Conservation (phyloP, 208 protist genomes). For the Acanthamoeba quina region DNA sequence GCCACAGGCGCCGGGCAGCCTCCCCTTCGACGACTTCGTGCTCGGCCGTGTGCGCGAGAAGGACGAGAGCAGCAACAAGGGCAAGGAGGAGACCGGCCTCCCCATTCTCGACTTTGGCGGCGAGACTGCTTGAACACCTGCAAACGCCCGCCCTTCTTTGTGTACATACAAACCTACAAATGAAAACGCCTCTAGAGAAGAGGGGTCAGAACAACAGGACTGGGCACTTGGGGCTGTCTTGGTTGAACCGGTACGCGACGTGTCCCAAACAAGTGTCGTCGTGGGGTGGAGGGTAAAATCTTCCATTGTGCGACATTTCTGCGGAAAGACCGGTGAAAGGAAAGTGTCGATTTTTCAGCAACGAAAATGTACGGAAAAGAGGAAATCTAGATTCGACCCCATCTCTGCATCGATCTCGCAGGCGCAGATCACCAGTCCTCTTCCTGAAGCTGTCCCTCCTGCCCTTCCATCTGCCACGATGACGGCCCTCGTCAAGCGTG, state of each 20-base stretch:
- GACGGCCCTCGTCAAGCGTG: conserved; percentile 28
- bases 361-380: neutral
- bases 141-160: neutral
- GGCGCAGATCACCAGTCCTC: neutral
- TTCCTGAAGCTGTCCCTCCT: neutral
- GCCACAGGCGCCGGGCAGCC: neutral
- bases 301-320: neutral
- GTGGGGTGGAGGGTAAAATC: neutral
- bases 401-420: neutral
- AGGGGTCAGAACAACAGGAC: neutral
- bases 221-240: neutral
- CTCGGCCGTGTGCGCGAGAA: conserved; percentile 40
- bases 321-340: neutral
- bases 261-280: neutral
- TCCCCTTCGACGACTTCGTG: conserved; percentile 38
- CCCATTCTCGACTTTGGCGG: conserved; percentile 29
- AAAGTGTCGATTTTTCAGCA: neutral
- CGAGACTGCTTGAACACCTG: neutral
- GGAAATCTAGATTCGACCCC: neutral
- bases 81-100: neutral
- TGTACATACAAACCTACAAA: neutral
- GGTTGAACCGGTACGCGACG: too few species aligned
- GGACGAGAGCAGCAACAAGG: neutral
- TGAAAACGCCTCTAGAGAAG: neutral
- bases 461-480: neutral